Evolutionary conservation across 177 flowering plant genomes (phyloP).

Genomic region (Vitis hybrid): DNA sequence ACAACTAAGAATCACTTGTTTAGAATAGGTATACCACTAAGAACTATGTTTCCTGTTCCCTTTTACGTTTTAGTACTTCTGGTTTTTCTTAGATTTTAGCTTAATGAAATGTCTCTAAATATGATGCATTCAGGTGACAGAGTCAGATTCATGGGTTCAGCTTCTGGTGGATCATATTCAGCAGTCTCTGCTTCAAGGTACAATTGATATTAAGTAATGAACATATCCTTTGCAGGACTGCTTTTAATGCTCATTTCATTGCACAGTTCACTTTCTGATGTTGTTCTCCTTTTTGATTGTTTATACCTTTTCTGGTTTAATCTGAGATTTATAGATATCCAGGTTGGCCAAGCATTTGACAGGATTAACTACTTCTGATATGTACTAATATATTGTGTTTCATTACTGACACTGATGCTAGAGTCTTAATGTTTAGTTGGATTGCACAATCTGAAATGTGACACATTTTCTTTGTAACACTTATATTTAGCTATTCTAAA

Average conservation of each 20-base stretch:
- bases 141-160: conserved; percentile 56
- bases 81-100: neutral
- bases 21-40: conserved; percentile 48
- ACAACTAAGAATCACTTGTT: conserved; percentile 50
- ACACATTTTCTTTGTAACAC: too few species aligned
- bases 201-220: neutral
- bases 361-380: neutral
- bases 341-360: neutral
- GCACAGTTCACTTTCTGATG: neutral
- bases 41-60: neutral
- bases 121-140: conserved; percentile 64
- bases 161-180: conserved; percentile 42
- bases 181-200: conserved; percentile 62
- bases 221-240: too few species aligned
- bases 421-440: too few species aligned
- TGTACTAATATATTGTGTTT: neutral
- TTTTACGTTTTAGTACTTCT: neutral
- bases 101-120: neutral
- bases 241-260: neutral
- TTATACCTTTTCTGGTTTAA: neutral
- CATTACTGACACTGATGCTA: too few species aligned
- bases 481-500: too few species aligned
- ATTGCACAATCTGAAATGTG: too few species aligned
- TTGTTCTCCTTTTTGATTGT: neutral
- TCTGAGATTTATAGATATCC: neutral